These are phyloP conservation scores for Pyronema domesticum DNA, from an alignment of 495 filamentous ascomycete species.

Conservation along the genomic window DNA sequence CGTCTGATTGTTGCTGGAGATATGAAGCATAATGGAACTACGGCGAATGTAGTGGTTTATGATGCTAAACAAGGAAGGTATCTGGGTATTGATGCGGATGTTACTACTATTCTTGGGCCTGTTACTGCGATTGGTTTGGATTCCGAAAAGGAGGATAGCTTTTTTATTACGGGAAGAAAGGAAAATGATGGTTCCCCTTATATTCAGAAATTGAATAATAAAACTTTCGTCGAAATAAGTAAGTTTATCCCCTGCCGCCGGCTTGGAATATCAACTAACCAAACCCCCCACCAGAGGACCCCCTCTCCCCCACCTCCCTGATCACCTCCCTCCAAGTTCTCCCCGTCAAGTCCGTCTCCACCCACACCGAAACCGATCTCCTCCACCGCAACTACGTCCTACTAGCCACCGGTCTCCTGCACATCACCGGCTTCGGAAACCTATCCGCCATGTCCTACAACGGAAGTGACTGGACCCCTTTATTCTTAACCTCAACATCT, in stretches of 20 bases:
- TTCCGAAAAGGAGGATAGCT: conserved; percentile 46
- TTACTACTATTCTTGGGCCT: conserved; percentile 49
- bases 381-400: conserved; percentile 49
- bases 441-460: conserved; percentile 80
- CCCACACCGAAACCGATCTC: conserved; percentile 47
- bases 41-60: conserved; percentile 57
- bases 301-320: conserved; percentile 42
- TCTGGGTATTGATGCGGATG: conserved; percentile 41
- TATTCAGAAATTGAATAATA: conserved; percentile 57
- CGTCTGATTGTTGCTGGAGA: conserved; percentile 60
- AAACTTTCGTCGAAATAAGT: conserved; percentile 30
- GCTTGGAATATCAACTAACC: background rate
- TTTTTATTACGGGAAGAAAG: conserved; percentile 61
- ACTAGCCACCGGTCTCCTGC: conserved; percentile 65
- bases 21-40: conserved; percentile 45
- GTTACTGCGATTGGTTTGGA: conserved; percentile 47
- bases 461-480: conserved; percentile 58
- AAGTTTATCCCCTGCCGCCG: conserved; percentile 4
- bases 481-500: conserved; percentile 52
- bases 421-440: conserved; percentile 48
- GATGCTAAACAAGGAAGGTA: conserved; percentile 44
- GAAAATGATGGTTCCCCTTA: conserved; percentile 50
- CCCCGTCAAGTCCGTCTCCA: conserved; percentile 33
- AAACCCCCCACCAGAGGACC: conserved; percentile 24
- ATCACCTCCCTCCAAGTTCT: conserved; percentile 73